These are phyloP conservation scores for Lachnellula willkommii DNA, from an alignment of 2,329 filamentous ascomycete genomes.

Conservation along the genomic window DNA sequence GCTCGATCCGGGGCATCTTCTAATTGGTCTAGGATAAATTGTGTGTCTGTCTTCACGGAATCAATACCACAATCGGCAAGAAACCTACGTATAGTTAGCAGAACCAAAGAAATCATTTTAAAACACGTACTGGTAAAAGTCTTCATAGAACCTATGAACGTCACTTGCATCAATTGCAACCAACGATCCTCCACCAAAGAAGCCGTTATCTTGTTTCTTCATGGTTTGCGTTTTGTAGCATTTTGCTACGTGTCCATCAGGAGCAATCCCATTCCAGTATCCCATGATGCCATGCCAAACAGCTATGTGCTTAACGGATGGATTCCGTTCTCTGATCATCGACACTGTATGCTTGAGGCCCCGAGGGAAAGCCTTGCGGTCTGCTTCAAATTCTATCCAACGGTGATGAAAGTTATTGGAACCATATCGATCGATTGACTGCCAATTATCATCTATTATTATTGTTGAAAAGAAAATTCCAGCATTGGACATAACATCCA, in stretches of 20 bases:
- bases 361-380: conserved; percentile 7
- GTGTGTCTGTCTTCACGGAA: conserved; percentile 13
- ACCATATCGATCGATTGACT: conserved; percentile 8
- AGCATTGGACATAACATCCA: conserved; percentile 4
- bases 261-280: conserved; percentile 14
- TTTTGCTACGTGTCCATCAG: conserved; percentile 6
- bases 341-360: conserved; percentile 8
- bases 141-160: conserved; percentile 10
- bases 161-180: conserved; percentile 8
- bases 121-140: conserved; percentile 12
- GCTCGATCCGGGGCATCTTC: neutral
- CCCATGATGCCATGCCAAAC: conserved; percentile 18
- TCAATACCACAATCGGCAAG: conserved; percentile 9
- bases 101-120: no score
- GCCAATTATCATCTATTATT: conserved; percentile 19
- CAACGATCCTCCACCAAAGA: conserved; percentile 11
- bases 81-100: conserved; percentile 5
- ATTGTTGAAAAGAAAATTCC: conserved; percentile 12
- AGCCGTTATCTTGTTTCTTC: conserved; percentile 10
- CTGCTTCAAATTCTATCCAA: conserved; percentile 13
- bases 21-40: conserved; percentile 10
- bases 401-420: conserved; percentile 10
- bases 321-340: conserved; percentile 3
- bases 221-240: conserved; percentile 8
- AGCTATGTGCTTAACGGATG: conserved; percentile 13